These are phyloP conservation scores for Nicotiana rustica DNA, from an alignment of 305 asterid species.

Conservation along the genomic window DNA sequence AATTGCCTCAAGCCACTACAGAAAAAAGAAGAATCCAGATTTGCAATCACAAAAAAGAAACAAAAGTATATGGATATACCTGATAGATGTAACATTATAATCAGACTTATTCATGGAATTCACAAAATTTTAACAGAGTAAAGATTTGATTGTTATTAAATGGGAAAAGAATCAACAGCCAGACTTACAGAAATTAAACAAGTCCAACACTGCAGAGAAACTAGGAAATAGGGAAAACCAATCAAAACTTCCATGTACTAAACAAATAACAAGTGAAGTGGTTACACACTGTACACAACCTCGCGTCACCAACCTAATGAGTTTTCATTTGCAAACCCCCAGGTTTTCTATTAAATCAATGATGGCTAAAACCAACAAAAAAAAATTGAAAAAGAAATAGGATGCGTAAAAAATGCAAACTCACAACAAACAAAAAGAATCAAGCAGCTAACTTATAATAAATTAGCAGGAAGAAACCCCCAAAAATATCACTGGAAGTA, in stretches of 20 bases:
- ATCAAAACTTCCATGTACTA: constrained; percentile 27
- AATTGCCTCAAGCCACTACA: too few relatives aligned
- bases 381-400: neutral
- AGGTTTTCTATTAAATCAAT: constrained; percentile 26
- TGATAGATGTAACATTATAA: too few relatives aligned
- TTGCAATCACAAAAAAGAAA: too few relatives aligned
- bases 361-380: neutral
- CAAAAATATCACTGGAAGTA: constrained; percentile 17
- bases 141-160: neutral
- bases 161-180: neutral
- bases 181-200: neutral
- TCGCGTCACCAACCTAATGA: neutral
- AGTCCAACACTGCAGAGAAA: neutral
- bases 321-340: constrained; percentile 22
- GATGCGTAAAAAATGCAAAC: constrained; percentile 31
- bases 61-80: too few relatives aligned
- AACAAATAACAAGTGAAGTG: constrained; percentile 24
- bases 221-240: neutral
- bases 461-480: constrained; percentile 22
- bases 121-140: neutral
- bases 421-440: constrained; percentile 39
- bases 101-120: neutral
- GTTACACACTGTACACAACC: constrained; percentile 36
- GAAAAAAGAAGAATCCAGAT: too few relatives aligned
- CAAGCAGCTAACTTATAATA: constrained; percentile 37